Conservation (phyloP, 345 rosid genomes). For the Eucalyptus dawsonii region DNA sequence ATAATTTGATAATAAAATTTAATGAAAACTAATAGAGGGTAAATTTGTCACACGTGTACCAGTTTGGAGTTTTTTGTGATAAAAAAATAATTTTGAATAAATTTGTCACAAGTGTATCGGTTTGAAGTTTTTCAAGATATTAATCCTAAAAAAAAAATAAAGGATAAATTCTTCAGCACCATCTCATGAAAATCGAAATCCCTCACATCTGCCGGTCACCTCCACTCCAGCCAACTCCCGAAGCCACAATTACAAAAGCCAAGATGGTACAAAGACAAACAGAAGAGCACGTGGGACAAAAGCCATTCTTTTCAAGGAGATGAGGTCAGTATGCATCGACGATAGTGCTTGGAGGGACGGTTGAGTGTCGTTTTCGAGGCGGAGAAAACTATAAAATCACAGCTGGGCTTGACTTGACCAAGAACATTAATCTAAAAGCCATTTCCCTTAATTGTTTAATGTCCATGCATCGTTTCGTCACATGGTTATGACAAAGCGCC, state of each 20-base stretch:
- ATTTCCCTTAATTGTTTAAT: neutral
- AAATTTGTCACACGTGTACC: too few species aligned
- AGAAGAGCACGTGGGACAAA: neutral
- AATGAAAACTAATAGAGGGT: too few species aligned
- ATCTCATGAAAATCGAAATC: neutral
- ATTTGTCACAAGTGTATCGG: too few species aligned
- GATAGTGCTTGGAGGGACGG: neutral
- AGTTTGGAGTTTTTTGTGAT: too few species aligned
- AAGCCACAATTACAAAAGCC: neutral
- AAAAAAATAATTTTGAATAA: too few species aligned
- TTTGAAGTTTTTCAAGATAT: too few species aligned
- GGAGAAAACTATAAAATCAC: neutral
- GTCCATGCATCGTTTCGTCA: neutral
- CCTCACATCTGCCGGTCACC: neutral
- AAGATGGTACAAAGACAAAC: fast-evolving
- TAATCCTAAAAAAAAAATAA: too few species aligned
- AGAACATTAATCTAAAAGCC: neutral
- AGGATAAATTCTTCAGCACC: neutral
- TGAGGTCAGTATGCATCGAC: neutral
- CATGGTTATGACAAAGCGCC: too few species aligned
- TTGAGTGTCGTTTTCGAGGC: neutral
- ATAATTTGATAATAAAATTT: too few species aligned
- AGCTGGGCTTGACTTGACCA: neutral
- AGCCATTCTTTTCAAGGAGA: neutral
- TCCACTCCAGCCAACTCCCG: neutral